These are phyloP conservation scores for Strigomonas culicis DNA, from an alignment of 208 protist species.

Conservation along the genomic window DNA sequence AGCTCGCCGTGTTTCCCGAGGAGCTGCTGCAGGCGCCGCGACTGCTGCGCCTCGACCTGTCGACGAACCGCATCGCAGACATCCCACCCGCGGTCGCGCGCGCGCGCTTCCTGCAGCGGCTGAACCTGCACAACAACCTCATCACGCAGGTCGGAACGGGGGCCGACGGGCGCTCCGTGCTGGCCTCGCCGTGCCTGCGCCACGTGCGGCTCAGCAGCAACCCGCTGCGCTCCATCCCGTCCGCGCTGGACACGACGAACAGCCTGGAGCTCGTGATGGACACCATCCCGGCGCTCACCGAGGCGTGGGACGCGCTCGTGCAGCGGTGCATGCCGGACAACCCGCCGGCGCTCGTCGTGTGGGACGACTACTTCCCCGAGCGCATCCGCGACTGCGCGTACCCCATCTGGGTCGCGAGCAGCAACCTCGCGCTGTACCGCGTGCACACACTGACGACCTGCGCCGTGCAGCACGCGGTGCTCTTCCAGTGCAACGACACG, in stretches of 20 bases:
- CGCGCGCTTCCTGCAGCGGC: conserved; percentile 44
- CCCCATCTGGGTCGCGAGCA: conserved; percentile 50
- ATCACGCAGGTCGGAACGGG: conserved; percentile 43
- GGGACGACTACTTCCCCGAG: conserved; percentile 78
- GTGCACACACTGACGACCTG: conserved; percentile 41
- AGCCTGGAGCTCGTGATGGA: conserved; percentile 69
- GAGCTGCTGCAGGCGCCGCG: conserved; percentile 51
- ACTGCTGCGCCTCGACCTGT: conserved; percentile 66
- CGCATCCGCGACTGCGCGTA: conserved; percentile 23
- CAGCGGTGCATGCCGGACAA: background rate
- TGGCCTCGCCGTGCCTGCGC: conserved; percentile 48
- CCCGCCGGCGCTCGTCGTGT: conserved; percentile 42
- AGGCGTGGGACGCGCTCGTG: conserved; percentile 53
- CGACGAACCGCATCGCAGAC: conserved; percentile 54
- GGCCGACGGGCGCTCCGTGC: conserved; percentile 29
- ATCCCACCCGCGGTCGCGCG: conserved; percentile 33
- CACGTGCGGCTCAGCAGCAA: conserved; percentile 70
- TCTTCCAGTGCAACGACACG: conserved; percentile 29
- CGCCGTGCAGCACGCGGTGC: conserved; percentile 33
- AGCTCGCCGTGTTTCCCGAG: conserved; percentile 48
- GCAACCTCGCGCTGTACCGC: conserved; percentile 37
- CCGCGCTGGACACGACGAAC: conserved; percentile 42
- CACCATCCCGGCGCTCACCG: conserved; percentile 54
- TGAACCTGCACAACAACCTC: conserved; percentile 66
- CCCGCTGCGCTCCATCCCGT: conserved; percentile 49